Evolutionary conservation across 2,329 filamentous ascomycete genomes (phyloP), one percentile per base, ranked within the genome.

Genomic region (Nothopassalora personata): DNA sequence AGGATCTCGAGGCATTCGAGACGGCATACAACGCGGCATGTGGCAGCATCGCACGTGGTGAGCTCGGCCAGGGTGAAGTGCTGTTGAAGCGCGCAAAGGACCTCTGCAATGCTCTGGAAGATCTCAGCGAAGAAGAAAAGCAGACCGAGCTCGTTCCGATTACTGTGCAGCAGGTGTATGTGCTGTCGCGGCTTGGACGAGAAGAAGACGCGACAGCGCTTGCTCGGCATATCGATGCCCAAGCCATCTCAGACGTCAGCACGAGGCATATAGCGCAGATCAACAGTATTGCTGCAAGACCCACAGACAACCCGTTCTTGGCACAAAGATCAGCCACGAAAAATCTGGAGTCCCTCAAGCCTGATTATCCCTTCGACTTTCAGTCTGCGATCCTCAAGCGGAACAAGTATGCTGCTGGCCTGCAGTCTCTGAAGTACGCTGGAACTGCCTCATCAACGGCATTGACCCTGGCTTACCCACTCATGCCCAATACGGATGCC

Each of bases 11-110:
- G 62, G 83, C 86, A 1, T 94, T 94, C 66, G 90, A 94, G 76
- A 86, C 88, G 28, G 86, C 88, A 10, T 95, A 90, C 76, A 95
- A 95, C 72, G 82, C 85, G 27, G 90, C 89, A 8, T 93, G 89
- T 71, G 81, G 81, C 19, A 85, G 83, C 71, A 86, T 94, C 67
- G 87, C 88, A 13, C 80, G 84, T 50, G 87, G 85, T 7, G 86
- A 89, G 66, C 77, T 89, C 39, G 80, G 76, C 4, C 82, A 85
- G 64, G 89, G 85, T 1, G 80, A 84, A 23, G 77, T 87, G 27
- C 78, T 92, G 58, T 76, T 94, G 60, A 88, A 86, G 74, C 81
- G 86, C 56, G 86, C 90, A 2, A 82, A 81, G 79, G 83, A 86
- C 65, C 77, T 93, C 19, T 94, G 90, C 70, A 85, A 88, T 70